phyloP scores from a whole-genome alignment of 441 rosid genomes.

The Pelargonium fulgidum region DNA sequence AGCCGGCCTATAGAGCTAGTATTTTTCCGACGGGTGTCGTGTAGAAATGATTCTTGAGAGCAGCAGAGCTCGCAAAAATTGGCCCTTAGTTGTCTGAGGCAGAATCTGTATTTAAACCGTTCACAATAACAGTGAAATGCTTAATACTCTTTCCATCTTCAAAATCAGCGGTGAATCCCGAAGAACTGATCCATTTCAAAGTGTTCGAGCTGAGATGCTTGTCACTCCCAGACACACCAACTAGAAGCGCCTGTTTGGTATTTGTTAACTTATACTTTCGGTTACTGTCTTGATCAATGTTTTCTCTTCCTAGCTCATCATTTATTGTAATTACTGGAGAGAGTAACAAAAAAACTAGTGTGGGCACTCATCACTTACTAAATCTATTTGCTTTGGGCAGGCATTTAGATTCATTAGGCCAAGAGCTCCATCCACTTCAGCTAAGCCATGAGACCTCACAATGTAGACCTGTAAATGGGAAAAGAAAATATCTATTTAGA shows the following conservation, averaged over 20 bases:
- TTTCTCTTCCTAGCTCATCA: background rate
- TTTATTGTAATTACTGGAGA: background rate
- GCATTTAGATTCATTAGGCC: conserved; percentile 6
- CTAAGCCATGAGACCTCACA: background rate
- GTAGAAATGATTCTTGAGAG: too few relatives aligned
- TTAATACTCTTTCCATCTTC: too few relatives aligned
- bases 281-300: background rate
- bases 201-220: background rate
- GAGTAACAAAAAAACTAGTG: conserved; percentile 3
- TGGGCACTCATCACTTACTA: conserved; percentile 6
- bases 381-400: conserved; percentile 3
- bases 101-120: background rate
- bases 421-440: conserved; percentile 14
- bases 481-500: conserved; percentile 1
- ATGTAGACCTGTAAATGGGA: conserved; percentile 15
- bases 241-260: background rate
- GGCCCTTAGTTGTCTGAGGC: background rate
- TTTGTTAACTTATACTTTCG: background rate
- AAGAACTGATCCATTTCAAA: background rate
- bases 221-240: background rate
- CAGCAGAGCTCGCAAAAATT: background rate
- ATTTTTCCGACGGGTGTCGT: background rate
- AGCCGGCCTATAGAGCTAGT: background rate
- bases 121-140: background rate
- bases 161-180: background rate